Evolutionary conservation across 805 yeast species (phyloP).

Genomic region (Yamadazyma tumulicola): DNA sequence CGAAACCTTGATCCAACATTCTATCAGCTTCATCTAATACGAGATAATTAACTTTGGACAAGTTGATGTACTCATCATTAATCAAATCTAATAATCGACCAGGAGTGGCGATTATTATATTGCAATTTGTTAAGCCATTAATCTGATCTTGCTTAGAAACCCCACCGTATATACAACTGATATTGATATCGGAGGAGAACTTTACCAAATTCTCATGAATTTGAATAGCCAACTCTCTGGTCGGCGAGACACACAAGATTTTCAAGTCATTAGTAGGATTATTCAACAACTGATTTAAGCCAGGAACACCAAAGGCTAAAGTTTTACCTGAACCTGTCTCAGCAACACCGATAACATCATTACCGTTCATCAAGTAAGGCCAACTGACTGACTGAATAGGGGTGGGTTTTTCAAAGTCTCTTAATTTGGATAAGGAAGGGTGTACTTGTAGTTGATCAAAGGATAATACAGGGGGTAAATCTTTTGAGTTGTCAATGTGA

Average conservation of each 20-base stretch:
- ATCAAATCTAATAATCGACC: constrained; percentile 91
- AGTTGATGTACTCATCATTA: constrained; percentile 78
- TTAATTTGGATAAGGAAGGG: constrained; percentile 56
- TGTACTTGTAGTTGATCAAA: constrained; percentile 57
- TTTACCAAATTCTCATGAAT: constrained; percentile 77
- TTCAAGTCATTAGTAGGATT: constrained; percentile 49
- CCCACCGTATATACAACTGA: constrained; percentile 94
- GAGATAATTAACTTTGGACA: constrained; percentile 66
- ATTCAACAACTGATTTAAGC: constrained; percentile 64
- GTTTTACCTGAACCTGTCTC: constrained; percentile 99
- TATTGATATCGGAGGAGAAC: constrained; percentile 61
- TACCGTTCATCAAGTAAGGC: constrained; percentile 78
- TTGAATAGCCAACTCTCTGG: constrained; percentile 96
- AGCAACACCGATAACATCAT: constrained; percentile 95
- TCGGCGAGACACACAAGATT: constrained; percentile 89
- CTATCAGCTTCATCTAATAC: constrained; percentile 98
- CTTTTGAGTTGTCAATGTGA: constrained; percentile 58
- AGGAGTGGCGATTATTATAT: constrained; percentile 95
- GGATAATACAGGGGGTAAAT: constrained; percentile 64
- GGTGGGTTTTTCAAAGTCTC: constrained; percentile 83
- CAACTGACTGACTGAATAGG: constrained; percentile 94
- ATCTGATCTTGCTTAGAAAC: constrained; percentile 94
- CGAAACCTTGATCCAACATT: constrained; percentile 98
- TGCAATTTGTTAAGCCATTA: constrained; percentile 57
- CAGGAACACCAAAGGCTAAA: constrained; percentile 96